Evolutionary conservation across 768 basidiomycete species (phyloP), one percentile per base, ranked within the genome.

Genomic region (Phaffia tasmanica): DNA sequence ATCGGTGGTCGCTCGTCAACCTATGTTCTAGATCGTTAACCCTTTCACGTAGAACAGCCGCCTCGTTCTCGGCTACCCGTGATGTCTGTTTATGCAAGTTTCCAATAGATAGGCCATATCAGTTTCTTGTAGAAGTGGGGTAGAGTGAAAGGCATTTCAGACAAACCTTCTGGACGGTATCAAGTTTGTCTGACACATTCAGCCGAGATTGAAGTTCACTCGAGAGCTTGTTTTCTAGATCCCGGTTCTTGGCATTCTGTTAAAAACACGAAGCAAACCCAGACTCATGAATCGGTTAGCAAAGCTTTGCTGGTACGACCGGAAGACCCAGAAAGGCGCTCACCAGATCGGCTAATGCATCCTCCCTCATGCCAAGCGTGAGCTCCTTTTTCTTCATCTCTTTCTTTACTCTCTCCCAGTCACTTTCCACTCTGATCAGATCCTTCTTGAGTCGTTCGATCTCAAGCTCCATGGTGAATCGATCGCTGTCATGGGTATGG

Each of bases 111-210:
- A 75, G 3, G 79, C 77, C 8, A 85, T 77, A 68, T 98, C 92
- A 0, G 78, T 76, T 72, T 97, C 92, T 0, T 85, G 81, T 1
- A 79, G 77, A 75, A 82, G 85, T 67, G 89, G 79, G 64, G 6
- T 14, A 29, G 23, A 16, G 35, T 0, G 19, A 7, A 19, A 53
- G 42, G 56, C 46, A 27, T 54, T 50, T 9, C 3, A 5, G 61
- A 62, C 78, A 55, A 48, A 76, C 79, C 30, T 81, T 79, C 71
- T 87, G 84, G 1, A 83, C 80, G 0, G 72, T 71, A 72, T 95
- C 92, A n/a, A 95, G 79, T 81, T 91, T 94, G 77, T 97, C 94
- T 1, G 86, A 82, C 4, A 91, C 75, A 71, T 92, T 88, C 62
- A 98, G 78, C 64, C 88, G 79, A 18, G 89, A 86, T 75, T 97